Conservation (phyloP, 2,329 filamentous ascomycete genomes). For the Dothidotthia symphoricarpi region DNA sequence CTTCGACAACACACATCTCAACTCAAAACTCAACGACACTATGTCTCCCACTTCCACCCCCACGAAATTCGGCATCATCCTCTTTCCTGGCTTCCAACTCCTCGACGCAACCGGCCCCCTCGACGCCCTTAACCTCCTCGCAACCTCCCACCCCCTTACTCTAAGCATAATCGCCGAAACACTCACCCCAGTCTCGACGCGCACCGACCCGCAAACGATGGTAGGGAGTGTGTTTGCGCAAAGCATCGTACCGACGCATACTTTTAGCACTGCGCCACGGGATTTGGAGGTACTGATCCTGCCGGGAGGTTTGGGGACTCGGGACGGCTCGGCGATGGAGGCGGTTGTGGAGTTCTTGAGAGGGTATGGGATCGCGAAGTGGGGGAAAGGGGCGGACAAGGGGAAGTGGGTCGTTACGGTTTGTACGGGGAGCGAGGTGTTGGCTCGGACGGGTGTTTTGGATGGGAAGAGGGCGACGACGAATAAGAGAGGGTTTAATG, state of each 20-base stretch:
- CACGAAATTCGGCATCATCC: conserved; percentile 29
- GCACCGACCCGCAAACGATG: conserved; percentile 9
- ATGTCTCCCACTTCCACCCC: conserved; percentile 3
- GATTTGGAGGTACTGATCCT: conserved; percentile 64
- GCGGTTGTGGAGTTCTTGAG: conserved; percentile 45
- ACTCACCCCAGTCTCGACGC: conserved; percentile 37
- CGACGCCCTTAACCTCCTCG: conserved; percentile 46
- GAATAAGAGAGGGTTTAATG: conserved; percentile 60
- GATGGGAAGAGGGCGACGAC: conserved; percentile 63
- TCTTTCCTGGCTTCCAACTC: conserved; percentile 42
- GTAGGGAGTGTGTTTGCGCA: conserved; percentile 35
- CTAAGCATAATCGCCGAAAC: conserved; percentile 38
- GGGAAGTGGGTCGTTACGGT: conserved; percentile 61
- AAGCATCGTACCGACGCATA: conserved; percentile 52
- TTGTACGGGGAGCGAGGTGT: conserved; percentile 63
- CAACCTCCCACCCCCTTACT: conserved; percentile 22
- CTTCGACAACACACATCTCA: background rate
- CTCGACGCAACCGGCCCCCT: conserved; percentile 47
- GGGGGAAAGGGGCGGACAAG: conserved; percentile 44
- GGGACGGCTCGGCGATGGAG: no score
- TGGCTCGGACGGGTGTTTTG: conserved; percentile 59
- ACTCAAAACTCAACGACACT: background rate
- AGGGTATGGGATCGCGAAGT: conserved; percentile 29
- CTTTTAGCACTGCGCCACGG: conserved; percentile 51
- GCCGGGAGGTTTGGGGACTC: conserved; percentile 59